A percentile compares a stretch with the other conserved stretches of the same genome.
phyloP scores from a whole-genome alignment of 2,329 filamentous ascomycete genomes.

The Fusarium oxysporum region DNA sequence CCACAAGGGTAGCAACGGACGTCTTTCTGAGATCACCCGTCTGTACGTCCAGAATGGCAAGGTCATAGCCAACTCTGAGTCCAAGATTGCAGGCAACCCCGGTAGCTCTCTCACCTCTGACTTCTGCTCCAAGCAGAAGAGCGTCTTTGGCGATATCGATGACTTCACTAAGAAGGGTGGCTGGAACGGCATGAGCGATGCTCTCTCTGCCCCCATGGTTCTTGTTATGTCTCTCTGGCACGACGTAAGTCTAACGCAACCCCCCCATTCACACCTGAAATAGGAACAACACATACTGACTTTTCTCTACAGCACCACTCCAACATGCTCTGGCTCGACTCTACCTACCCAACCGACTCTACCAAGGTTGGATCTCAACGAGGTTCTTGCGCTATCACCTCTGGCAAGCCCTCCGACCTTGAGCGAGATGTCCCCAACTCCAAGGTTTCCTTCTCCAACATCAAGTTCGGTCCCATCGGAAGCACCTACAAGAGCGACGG shows the following conservation, averaged over 20 bases:
- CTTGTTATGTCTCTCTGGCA: constrained; percentile 68
- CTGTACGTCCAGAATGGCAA: constrained; percentile 73
- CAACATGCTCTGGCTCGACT: constrained; percentile 82
- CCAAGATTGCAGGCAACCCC: constrained; percentile 52
- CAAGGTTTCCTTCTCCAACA: constrained; percentile 68
- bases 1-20: constrained; percentile 59
- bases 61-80: constrained; percentile 66
- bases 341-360: constrained; percentile 66
- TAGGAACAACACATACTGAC: constrained; percentile 9
- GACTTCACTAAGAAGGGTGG: constrained; percentile 69
- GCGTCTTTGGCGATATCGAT: constrained; percentile 64
- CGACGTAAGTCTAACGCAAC: constrained; percentile 56
- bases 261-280: neutral
- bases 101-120: constrained; percentile 65
- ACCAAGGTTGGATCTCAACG: constrained; percentile 62
- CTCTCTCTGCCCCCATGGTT: constrained; percentile 57
- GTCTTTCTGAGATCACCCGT: constrained; percentile 70
- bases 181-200: constrained; percentile 65
- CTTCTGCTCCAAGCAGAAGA: constrained; percentile 71
- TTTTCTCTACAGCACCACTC: constrained; percentile 58
- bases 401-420: constrained; percentile 58
- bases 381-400: constrained; percentile 64
- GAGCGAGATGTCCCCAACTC: constrained; percentile 60
- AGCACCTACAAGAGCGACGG: constrained; percentile 57
- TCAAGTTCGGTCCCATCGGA: constrained; percentile 67